Conservation (phyloP, 805 yeast genomes). For the Lipomyces sp. region DNA sequence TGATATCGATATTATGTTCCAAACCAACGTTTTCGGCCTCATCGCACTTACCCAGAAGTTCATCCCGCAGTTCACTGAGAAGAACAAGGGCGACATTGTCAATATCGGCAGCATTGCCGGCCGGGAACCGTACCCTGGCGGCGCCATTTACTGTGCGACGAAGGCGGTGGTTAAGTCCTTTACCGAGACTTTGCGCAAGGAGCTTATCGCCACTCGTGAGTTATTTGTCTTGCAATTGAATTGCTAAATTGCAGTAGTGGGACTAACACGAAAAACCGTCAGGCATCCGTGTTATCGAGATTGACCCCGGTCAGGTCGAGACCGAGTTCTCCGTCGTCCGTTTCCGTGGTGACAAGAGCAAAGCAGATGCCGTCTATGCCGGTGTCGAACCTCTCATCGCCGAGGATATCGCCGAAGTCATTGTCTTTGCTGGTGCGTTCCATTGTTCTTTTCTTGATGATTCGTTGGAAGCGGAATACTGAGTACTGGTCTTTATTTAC, state of each 20-base stretch:
- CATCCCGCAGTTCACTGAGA: slow-evolving; percentile 64
- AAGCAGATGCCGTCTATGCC: slow-evolving; percentile 62
- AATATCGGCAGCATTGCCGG: slow-evolving; percentile 71
- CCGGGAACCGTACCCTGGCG: slow-evolving; percentile 64
- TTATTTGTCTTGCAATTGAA: too few species aligned
- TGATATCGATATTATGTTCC: slow-evolving; percentile 73
- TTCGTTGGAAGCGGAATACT: too few species aligned
- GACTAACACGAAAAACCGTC: slow-evolving; percentile 24
- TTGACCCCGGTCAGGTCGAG: slow-evolving; percentile 77
- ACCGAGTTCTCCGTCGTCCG: slow-evolving; percentile 59
- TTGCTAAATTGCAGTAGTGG: background rate
- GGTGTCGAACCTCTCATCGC: slow-evolving; percentile 70
- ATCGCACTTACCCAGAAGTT: slow-evolving; percentile 79
- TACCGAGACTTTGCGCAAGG: slow-evolving; percentile 63
- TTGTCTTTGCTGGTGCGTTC: slow-evolving; percentile 49
- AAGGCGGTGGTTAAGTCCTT: slow-evolving; percentile 61
- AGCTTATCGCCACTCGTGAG: slow-evolving; percentile 62
- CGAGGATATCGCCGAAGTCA: slow-evolving; percentile 70
- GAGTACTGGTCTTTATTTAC: background rate
- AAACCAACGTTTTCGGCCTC: slow-evolving; percentile 84
- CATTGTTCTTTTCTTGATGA: background rate
- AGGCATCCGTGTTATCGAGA: slow-evolving; percentile 69
- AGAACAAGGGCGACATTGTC: slow-evolving; percentile 60
- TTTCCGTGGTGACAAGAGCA: slow-evolving; percentile 54
- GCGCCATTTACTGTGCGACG: slow-evolving; percentile 67